Evolutionary conservation across 805 yeast species (phyloP).

Genomic region (Dipodascopsis tothii): DNA sequence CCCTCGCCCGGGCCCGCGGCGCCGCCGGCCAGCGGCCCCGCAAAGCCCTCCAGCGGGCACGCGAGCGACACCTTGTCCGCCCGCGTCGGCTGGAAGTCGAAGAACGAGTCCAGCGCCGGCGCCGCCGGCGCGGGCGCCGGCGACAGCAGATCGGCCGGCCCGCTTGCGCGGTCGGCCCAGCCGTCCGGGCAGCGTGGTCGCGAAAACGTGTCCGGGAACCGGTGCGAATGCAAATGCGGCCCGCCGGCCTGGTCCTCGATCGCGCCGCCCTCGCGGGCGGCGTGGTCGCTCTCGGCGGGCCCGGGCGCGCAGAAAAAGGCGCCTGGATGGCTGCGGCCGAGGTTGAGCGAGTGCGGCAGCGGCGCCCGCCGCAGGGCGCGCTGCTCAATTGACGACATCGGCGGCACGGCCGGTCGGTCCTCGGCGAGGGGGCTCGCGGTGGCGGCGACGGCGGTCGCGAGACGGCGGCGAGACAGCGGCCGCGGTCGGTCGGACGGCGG

Average conservation of each 20-base stretch:
- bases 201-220: too few relatives aligned
- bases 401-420: too few relatives aligned
- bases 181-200: too few relatives aligned
- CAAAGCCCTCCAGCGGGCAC: too few relatives aligned
- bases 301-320: too few relatives aligned
- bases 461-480: background rate
- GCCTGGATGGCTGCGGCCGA: background rate
- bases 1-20: background rate
- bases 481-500: too few relatives aligned
- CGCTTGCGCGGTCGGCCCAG: too few relatives aligned
- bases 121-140: background rate
- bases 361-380: background rate
- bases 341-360: background rate
- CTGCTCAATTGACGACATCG: too few relatives aligned
- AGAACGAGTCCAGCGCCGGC: background rate
- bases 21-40: background rate
- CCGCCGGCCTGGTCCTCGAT: too few relatives aligned
- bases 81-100: background rate
- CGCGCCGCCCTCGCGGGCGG: background rate
- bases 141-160: too few relatives aligned
- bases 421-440: background rate
- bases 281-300: background rate
- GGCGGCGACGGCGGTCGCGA: background rate
- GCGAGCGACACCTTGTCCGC: background rate
- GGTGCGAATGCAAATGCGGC: too few relatives aligned